phyloP scores from a whole-genome alignment of 2,329 filamentous ascomycete genomes.

The Tolypocladium sp. region DNA sequence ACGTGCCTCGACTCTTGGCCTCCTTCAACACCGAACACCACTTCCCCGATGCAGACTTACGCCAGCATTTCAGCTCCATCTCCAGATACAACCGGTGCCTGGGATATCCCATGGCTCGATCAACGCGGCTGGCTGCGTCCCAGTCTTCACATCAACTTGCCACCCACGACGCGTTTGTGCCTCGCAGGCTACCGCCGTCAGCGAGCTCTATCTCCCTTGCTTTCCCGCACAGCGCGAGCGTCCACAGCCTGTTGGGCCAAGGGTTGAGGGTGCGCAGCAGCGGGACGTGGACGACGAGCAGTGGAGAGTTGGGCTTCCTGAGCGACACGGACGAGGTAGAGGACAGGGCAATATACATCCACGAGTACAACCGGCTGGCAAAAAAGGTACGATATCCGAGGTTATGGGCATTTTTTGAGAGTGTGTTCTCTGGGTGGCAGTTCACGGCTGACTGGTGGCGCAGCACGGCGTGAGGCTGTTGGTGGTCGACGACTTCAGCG shows the following conservation, averaged over 20 bases:
- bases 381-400: slow-evolving; percentile 33
- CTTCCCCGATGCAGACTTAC: slow-evolving; percentile 1
- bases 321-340: slow-evolving; percentile 41
- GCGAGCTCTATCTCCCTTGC: slow-evolving; percentile 15
- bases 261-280: slow-evolving; percentile 28
- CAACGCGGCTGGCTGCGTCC: slow-evolving; percentile 17
- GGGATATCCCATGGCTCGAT: slow-evolving; percentile 7
- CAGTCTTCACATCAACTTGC: slow-evolving; percentile 10
- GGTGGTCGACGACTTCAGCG: slow-evolving; percentile 24
- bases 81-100: background rate
- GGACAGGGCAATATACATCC: slow-evolving; percentile 37
- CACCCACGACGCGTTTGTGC: slow-evolving; percentile 4
- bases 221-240: slow-evolving; percentile 14
- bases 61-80: background rate
- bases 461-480: slow-evolving; percentile 44
- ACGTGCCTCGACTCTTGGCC: background rate
- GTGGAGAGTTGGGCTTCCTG: slow-evolving; percentile 35
- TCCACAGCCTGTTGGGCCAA: slow-evolving; percentile 12
- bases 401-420: no score
- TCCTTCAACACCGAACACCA: background rate
- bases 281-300: slow-evolving; percentile 50
- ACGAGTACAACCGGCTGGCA: slow-evolving; percentile 53
- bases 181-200: slow-evolving; percentile 11
- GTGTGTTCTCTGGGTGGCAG: background rate
- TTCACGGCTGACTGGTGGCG: slow-evolving; percentile 1